Percentiles rank a stretch among this genome's conserved stretches.
phyloP scores from a whole-genome alignment of 768 basidiomycete genomes.

The Collybiopsis luxurians region DNA sequence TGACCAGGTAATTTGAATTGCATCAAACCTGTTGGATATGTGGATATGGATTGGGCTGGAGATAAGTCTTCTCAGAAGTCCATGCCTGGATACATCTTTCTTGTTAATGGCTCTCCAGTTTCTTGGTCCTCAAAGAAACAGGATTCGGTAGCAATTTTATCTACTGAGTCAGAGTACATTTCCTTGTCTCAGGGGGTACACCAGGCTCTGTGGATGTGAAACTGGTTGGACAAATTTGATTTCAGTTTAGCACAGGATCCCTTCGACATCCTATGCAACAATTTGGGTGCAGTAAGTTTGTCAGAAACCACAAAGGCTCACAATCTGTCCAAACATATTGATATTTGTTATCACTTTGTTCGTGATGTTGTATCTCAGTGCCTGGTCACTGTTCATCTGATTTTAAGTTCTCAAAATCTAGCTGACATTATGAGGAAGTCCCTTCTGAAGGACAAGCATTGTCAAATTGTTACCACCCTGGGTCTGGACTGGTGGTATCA shows the following conservation, averaged over 20 bases:
- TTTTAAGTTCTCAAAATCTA: background rate
- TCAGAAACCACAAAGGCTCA: background rate
- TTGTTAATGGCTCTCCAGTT: slow-evolving; percentile 23
- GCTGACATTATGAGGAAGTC: background rate
- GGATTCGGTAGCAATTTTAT: slow-evolving; percentile 14
- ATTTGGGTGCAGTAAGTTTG: no score
- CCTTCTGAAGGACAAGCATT: background rate
- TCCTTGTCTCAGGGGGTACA: slow-evolving; percentile 23
- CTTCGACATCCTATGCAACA: background rate
- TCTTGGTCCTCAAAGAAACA: slow-evolving; percentile 30
- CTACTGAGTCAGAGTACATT: slow-evolving; percentile 27
- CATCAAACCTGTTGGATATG: background rate
- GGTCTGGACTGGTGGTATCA: no score
- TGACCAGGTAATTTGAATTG: no score
- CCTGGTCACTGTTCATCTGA: background rate
- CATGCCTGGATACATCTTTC: slow-evolving; percentile 25
- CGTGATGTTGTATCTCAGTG: background rate
- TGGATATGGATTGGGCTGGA: background rate
- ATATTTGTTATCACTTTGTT: background rate
- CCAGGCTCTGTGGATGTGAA: slow-evolving; percentile 30
- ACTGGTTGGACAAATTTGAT: slow-evolving; percentile 21
- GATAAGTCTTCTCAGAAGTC: slow-evolving; percentile 15
- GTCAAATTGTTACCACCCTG: background rate
- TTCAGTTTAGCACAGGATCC: background rate
- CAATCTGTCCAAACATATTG: background rate